Base-by-base conservation (phyloP, 257 asterid genomes). In the Ocimum tenuiflorum region DNA sequence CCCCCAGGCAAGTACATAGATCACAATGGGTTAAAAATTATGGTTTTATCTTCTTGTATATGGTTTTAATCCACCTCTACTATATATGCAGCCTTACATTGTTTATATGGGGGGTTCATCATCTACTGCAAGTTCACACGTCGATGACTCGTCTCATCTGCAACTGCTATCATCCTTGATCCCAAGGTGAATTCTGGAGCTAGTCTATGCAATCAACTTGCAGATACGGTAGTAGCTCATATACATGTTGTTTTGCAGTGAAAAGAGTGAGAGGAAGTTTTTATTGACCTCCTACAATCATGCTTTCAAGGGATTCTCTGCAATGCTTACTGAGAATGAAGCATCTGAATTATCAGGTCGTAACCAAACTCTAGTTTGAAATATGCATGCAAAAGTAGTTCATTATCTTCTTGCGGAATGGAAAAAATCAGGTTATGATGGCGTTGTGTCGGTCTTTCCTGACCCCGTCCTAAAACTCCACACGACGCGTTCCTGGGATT, bases 401-500 rank as follows among this genome's bases (percentile, higher is more conserved):
- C 19, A 27, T 60, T 48, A 4, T 31, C 17, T 46, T 48, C 50
- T 65, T 12, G 31, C 5, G 18, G 7, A 11, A 50, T 17, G 53
- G 31, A 27, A 19, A 51, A 17, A 63, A 38, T 14, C 85, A 78
- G 90, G 72, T 60, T 46, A 73, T 54, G 87, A 77, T 8, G 91
- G 69, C 62, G 88, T 91, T 22, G 81, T 91, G 8, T 88, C 96
- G 3, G 83, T 91, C 20, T 91, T 91, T 54, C 95, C 88, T 54
- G 97, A 91, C 61, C 84, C 82, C n/a, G 22, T 76, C n/a, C 69
- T 91, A 18, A 59, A 84, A 33, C 95, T 91, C 55, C 97, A 88
- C 66, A 91, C 97, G 4, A 91, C 97, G 14, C 83, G 88, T 5
- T 91, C 97, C 0, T 90, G 97, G 96, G 89, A 90, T 39, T 90